Percentiles rank a stretch among this genome's conserved stretches.
These are phyloP conservation scores for Alternaria sp. DNA, from an alignment of 2,329 filamentous ascomycete species.

Conservation along the genomic window DNA sequence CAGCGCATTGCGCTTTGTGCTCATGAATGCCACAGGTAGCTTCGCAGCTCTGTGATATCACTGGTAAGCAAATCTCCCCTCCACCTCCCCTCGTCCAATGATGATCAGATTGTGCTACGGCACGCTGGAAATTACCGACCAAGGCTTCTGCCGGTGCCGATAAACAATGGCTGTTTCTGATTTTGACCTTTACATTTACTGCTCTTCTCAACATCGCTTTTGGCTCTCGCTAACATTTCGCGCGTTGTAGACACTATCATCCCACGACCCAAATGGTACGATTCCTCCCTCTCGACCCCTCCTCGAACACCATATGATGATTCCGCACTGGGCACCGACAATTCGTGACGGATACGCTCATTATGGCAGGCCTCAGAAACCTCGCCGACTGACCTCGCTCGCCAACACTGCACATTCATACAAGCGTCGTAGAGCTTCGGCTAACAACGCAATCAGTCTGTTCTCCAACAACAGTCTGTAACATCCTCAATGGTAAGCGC, in stretches of 20 bases:
- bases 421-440: constrained; percentile 1
- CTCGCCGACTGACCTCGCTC: constrained; percentile 84
- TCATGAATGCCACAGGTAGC: not conserved
- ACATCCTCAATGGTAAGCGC: constrained; percentile 24
- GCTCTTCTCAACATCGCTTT: constrained; percentile 2
- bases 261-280: constrained; percentile 29
- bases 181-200: constrained; percentile 21
- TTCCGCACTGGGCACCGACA: constrained; percentile 97
- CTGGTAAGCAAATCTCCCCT: constrained; percentile 6
- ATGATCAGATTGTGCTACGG: constrained; percentile 51
- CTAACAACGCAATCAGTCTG: constrained; percentile 14
- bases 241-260: constrained; percentile 1
- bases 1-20: not conserved
- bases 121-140: constrained; percentile 55
- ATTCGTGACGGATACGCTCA: constrained; percentile 81
- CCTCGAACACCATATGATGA: constrained; percentile 68
- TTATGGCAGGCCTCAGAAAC: constrained; percentile 99
- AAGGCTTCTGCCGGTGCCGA: constrained; percentile 50
- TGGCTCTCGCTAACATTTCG: constrained; percentile 21
- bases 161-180: constrained; percentile 53
- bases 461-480: not conserved
- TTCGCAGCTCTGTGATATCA: not conserved
- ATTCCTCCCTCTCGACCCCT: constrained; percentile 16
- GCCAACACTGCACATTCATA: not conserved
- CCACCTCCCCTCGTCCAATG: constrained; percentile 26